Base-by-base conservation (phyloP, 2,329 filamentous ascomycete species). In the Aspergillus niger region DNA sequence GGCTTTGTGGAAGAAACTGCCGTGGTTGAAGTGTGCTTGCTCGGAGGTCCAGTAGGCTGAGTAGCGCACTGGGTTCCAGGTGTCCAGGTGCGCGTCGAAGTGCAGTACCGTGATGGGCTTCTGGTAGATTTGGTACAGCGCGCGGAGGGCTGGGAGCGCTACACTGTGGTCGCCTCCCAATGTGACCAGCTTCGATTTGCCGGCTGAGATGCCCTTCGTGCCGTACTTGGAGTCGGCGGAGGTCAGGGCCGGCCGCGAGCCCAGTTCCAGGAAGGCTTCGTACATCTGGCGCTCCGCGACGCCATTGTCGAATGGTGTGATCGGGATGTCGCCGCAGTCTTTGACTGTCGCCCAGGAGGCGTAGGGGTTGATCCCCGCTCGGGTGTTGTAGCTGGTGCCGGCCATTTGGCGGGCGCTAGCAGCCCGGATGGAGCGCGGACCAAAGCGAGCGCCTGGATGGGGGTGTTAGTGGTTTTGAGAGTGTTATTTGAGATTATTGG, bases 1-100 rank as follows among this genome's bases (percentile, higher is more conserved):
- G 5, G 92, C 92, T 67, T 94, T 85, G 89, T 91, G 94, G 82
- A 96, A 96, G 88, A 96, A 95, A 67, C 86, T 91, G 4, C 93
- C 92, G 76, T 97, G 92, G 71, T 89, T 96, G 80, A 96, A 95
- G 67, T 89, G 85, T 2, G 86, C 84, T 74, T 91, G 90, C 61
- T 86, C 83, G 2, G 83, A 84, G 6, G 81, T 76, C 92, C 92
- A 97, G 58, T 88, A 86, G 15, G 85, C 88, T 0, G 91, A 90
- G 76, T 96, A 96, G 67, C 91, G 77, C 36, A 76, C 85, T 2
- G 91, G 91, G 73, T 94, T 88, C 91, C 91, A 95, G 2, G 91
- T 95, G 72, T 95, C 91, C 2, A 95, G 83, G 73, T 96, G 91
- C 2, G 82, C 87, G 69, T 92, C 90, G 74, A 92, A 92, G 74